Percentiles rank a stretch among this genome's conserved stretches.
Conservation (phyloP, 768 basidiomycete genomes). For the Lactifluus volemus region DNA sequence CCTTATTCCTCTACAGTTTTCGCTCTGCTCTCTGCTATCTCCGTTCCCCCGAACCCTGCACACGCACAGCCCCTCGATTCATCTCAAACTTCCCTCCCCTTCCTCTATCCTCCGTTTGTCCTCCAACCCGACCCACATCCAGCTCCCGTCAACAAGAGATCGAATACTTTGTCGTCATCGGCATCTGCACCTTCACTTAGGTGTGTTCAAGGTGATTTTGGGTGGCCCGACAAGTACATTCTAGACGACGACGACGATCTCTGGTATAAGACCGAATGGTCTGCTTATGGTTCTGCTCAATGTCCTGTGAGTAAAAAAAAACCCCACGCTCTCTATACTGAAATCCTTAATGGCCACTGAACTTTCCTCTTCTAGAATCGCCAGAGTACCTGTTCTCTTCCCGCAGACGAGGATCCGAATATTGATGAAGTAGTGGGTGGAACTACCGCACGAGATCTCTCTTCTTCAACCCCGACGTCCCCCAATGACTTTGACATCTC, state of each 20-base stretch:
- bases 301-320: slow-evolving; percentile 38
- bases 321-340: not conserved
- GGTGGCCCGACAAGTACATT: slow-evolving; percentile 21
- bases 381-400: not conserved
- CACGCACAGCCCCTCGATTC: slow-evolving; percentile 6
- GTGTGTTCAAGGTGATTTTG: not conserved
- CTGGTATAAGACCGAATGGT: slow-evolving; percentile 32
- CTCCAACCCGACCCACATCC: slow-evolving; percentile 17
- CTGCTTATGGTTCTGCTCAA: slow-evolving; percentile 63
- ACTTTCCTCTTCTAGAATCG: slow-evolving; percentile 29
- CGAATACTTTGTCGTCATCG: too few species aligned
- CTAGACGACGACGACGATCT: slow-evolving; percentile 20
- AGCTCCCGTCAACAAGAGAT: slow-evolving; percentile 1
- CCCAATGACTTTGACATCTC: slow-evolving; percentile 18
- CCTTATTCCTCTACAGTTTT: not conserved
- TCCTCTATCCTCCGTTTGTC: slow-evolving; percentile 27
- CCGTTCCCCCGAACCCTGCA: not conserved
- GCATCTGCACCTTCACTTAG: not conserved
- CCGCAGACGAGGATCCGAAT: not conserved
- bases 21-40: slow-evolving; percentile 8
- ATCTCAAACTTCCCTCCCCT: slow-evolving; percentile 10
- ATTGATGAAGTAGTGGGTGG: not conserved
- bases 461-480: not conserved
- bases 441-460: slow-evolving; percentile 2
- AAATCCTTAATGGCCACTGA: not conserved